phyloP scores from a whole-genome alignment of 495 filamentous ascomycete genomes.

The Aspergillus cavernicola region DNA sequence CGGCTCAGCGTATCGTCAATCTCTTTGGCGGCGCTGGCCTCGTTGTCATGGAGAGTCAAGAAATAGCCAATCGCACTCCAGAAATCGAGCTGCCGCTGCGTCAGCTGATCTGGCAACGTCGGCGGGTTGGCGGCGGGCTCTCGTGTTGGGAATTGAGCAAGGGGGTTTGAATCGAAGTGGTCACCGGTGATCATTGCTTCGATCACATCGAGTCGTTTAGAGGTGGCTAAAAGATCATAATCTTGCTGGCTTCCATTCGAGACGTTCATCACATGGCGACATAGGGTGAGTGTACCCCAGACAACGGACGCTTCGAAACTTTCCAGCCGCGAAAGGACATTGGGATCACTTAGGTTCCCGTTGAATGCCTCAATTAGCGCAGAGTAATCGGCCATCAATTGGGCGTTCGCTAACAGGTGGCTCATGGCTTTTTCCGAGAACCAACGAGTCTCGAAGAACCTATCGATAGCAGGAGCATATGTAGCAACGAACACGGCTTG shows the following conservation, averaged over 20 bases:
- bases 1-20: constrained; percentile 60
- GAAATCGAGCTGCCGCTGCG: constrained; percentile 67
- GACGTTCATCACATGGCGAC: constrained; percentile 39
- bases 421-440: constrained; percentile 54
- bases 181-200: constrained; percentile 70
- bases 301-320: constrained; percentile 68
- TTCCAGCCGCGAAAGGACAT: constrained; percentile 46
- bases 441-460: constrained; percentile 83
- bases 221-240: constrained; percentile 57
- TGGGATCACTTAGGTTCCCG: constrained; percentile 36
- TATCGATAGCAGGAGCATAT: constrained; percentile 73
- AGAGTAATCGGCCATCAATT: constrained; percentile 59
- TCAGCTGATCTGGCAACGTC: constrained; percentile 46
- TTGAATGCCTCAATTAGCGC: constrained; percentile 54
- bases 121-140: constrained; percentile 39
- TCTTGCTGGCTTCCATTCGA: constrained; percentile 38
- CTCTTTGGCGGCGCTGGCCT: constrained; percentile 51
- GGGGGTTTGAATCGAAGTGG: constrained; percentile 55
- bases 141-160: constrained; percentile 43
- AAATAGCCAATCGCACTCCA: constrained; percentile 75
- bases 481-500: constrained; percentile 69
- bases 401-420: constrained; percentile 53
- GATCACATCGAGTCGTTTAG: constrained; percentile 68
- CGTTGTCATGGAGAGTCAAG: constrained; percentile 62
- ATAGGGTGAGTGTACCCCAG: constrained; percentile 59